Conservation (phyloP, 2,329 filamentous ascomycete species). For the Grosmannia huntii region DNA sequence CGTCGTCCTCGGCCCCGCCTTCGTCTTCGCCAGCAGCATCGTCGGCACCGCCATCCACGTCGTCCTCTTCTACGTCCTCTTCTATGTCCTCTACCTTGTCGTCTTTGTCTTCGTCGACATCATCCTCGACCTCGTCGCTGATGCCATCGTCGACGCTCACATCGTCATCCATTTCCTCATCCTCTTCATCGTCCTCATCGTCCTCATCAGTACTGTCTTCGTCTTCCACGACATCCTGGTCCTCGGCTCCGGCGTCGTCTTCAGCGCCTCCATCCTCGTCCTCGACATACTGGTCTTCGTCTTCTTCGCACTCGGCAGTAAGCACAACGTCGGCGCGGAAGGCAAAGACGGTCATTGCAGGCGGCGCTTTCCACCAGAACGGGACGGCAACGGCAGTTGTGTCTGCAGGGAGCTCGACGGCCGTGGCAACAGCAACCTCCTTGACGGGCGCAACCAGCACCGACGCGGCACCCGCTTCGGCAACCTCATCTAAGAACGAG, state of each 20-base stretch:
- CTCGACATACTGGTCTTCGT: slow-evolving; percentile 12
- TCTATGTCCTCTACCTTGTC: slow-evolving; percentile 10
- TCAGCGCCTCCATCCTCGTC: slow-evolving; percentile 3
- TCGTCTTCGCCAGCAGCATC: slow-evolving; percentile 12
- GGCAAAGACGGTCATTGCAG: slow-evolving; percentile 16
- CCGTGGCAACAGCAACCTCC: slow-evolving; percentile 2
- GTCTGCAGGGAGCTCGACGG: neutral
- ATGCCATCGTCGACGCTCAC: neutral
- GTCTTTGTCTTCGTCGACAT: slow-evolving; percentile 16
- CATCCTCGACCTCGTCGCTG: slow-evolving; percentile 15
- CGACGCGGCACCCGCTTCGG: slow-evolving; percentile 11
- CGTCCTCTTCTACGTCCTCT: slow-evolving; percentile 10
- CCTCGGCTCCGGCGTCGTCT: slow-evolving; percentile 10
- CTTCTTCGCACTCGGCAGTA: slow-evolving; percentile 15
- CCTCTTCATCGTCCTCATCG: slow-evolving; percentile 16
- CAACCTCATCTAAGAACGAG: slow-evolving; percentile 24
- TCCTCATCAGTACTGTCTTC: slow-evolving; percentile 9
- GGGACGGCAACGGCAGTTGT: slow-evolving; percentile 11
- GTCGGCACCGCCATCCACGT: slow-evolving; percentile 4
- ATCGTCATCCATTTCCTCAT: slow-evolving; percentile 4
- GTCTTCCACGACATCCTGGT: slow-evolving; percentile 15
- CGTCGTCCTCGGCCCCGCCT: slow-evolving; percentile 18
- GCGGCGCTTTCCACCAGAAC: slow-evolving; percentile 44
- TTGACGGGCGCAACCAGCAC: slow-evolving; percentile 10
- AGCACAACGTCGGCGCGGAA: slow-evolving; percentile 14